These are phyloP conservation scores for Phytopythium montanum DNA, from an alignment of 352 stramenopile genomes.

Conservation along the genomic window DNA sequence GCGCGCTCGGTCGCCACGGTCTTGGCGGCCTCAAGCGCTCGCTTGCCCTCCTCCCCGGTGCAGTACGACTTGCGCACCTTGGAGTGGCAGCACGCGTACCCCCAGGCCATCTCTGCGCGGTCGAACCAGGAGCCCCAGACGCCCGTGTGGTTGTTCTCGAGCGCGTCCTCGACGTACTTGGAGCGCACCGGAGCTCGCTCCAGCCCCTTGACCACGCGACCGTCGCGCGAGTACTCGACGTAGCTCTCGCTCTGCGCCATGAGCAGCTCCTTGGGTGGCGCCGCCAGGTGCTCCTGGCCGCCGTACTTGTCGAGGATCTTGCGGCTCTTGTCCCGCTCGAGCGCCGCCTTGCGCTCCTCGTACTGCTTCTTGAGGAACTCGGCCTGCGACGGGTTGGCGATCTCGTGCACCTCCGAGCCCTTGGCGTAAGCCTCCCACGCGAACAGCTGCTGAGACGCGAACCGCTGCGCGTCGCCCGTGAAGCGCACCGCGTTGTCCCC, in stretches of 20 bases:
- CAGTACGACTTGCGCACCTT: conserved; percentile 95
- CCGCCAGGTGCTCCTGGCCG: conserved; percentile 89
- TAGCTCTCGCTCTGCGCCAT: conserved; percentile 90
- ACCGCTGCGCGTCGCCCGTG: conserved; percentile 90
- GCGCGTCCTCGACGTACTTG: conserved; percentile 98
- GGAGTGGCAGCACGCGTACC: conserved; percentile 97
- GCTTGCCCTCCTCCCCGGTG: conserved; percentile 92
- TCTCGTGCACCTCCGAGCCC: conserved; percentile 91
- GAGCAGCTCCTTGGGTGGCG: conserved; percentile 70
- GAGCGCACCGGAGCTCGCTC: conserved; percentile 80
- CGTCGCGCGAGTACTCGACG: conserved; percentile 93
- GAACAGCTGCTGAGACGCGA: conserved; percentile 95
- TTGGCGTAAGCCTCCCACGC: conserved; percentile 94
- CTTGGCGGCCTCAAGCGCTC: conserved; percentile 82
- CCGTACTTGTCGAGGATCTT: conserved; percentile 97
- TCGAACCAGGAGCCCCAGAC: conserved; percentile 99
- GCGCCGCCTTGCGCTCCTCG: conserved; percentile 63
- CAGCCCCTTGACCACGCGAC: conserved; percentile 80
- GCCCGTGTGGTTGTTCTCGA: conserved; percentile 94
- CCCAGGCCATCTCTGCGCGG: conserved; percentile 91
- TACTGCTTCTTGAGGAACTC: conserved; percentile 96
- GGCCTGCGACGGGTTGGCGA: conserved; percentile 95
- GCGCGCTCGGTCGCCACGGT: conserved; percentile 36
- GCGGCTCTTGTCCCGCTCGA: conserved; percentile 62
- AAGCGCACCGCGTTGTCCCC: conserved; percentile 96